Percentiles rank a stretch among this genome's conserved stretches.
These are phyloP conservation scores for Neofusicoccum sp. DNA, from an alignment of 2,329 filamentous ascomycete genomes.

Conservation along the genomic window DNA sequence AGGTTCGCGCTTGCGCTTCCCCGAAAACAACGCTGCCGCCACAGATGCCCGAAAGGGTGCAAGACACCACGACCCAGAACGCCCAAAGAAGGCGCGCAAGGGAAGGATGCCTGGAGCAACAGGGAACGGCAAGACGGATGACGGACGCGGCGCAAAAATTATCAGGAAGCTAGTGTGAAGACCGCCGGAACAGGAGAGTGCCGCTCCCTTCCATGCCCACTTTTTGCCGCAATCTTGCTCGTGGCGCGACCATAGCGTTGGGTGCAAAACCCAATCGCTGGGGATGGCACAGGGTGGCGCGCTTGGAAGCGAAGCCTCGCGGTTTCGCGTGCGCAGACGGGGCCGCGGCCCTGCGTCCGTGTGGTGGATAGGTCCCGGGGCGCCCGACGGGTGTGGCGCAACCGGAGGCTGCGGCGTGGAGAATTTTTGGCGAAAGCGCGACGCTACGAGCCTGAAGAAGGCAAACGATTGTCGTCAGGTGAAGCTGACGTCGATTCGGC, in stretches of 20 bases:
- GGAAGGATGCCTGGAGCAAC: not conserved
- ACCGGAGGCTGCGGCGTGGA: slow-evolving; percentile 4
- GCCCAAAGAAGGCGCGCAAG: not conserved
- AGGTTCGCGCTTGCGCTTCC: slow-evolving; percentile 11
- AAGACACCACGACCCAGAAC: too few relatives aligned
- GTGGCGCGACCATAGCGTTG: slow-evolving; percentile 5
- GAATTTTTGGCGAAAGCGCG: not conserved
- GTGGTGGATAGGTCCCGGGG: not conserved
- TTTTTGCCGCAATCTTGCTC: not conserved
- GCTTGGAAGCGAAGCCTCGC: slow-evolving; percentile 1
- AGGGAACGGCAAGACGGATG: not conserved
- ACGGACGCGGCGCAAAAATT: not conserved
- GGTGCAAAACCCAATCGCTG: slow-evolving; percentile 9
- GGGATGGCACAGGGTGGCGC: not conserved
- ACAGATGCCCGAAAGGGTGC: not conserved
- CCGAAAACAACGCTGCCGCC: not conserved
- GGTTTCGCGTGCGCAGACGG: not conserved
- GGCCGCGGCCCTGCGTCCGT: slow-evolving; percentile 8
- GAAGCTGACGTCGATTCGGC: not conserved
- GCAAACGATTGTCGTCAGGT: too few relatives aligned
- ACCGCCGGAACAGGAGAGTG: not conserved
- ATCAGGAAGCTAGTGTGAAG: not conserved
- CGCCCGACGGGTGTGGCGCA: slow-evolving; percentile 14
- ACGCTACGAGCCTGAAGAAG: not conserved
- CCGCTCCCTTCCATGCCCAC: not conserved